Conservation (phyloP, 345 rosid genomes). For the Pseudoturritis turrita region DNA sequence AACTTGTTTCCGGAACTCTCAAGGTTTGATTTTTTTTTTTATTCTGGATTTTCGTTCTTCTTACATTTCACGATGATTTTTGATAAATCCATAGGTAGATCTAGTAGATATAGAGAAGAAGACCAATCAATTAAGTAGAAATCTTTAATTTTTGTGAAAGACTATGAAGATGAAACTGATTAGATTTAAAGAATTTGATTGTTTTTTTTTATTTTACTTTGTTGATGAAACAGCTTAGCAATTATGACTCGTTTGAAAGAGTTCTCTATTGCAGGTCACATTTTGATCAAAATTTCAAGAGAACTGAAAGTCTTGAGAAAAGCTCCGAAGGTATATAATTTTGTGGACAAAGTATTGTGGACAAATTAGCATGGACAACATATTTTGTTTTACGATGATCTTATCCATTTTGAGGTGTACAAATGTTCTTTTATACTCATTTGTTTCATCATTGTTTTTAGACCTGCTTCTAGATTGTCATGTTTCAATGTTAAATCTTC, state of each 20-base stretch:
- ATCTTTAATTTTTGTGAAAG: too few relatives aligned
- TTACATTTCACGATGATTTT: neutral
- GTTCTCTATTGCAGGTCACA: constrained; percentile 96
- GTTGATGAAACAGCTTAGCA: constrained; percentile 69
- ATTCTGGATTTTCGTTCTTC: neutral
- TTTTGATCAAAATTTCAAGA: constrained; percentile 93
- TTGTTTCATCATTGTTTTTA: too few relatives aligned
- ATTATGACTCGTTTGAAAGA: constrained; percentile 96
- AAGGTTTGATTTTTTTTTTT: constrained; percentile 50
- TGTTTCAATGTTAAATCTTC: too few relatives aligned
- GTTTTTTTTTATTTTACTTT: neutral
- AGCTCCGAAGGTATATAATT: constrained; percentile 76
- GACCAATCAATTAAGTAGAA: too few relatives aligned
- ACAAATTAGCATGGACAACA: too few relatives aligned
- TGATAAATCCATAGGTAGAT: neutral
- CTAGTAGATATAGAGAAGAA: too few relatives aligned
- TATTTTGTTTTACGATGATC: too few relatives aligned
- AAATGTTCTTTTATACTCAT: too few relatives aligned
- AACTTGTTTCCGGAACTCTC: too few relatives aligned
- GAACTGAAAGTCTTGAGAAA: constrained; percentile 96
- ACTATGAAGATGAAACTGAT: neutral
- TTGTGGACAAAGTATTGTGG: too few relatives aligned
- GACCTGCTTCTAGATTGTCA: too few relatives aligned
- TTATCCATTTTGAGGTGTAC: too few relatives aligned
- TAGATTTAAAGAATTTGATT: neutral